A percentile compares a stretch with the other conserved stretches of the same genome.
Conservation (phyloP, 768 basidiomycete genomes). For the Suillus occidentalis region DNA sequence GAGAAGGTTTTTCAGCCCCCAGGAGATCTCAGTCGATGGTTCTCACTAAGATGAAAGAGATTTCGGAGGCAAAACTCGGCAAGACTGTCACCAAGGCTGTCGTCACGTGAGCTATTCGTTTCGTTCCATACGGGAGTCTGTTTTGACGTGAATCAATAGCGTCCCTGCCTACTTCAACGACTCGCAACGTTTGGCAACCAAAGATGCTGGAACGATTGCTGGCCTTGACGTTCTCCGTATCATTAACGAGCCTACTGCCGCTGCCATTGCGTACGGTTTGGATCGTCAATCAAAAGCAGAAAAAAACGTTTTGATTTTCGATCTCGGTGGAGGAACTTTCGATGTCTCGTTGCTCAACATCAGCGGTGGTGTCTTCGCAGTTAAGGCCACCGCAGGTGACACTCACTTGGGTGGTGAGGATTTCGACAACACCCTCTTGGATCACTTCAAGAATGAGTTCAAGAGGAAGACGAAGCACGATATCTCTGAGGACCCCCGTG, state of each 20-base stretch:
- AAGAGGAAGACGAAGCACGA: slow-evolving; percentile 96
- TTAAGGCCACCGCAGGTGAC: slow-evolving; percentile 99
- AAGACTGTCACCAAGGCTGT: slow-evolving; percentile 99
- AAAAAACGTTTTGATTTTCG: slow-evolving; percentile 99
- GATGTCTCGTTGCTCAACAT: slow-evolving; percentile 99
- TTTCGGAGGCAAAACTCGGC: slow-evolving; percentile 98
- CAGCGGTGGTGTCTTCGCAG: slow-evolving; percentile 96
- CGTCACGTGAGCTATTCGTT: slow-evolving; percentile 73
- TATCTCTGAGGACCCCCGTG: slow-evolving; percentile 96
- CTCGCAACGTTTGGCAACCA: slow-evolving; percentile 98
- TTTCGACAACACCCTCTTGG: slow-evolving; percentile 96
- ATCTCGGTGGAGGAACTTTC: slow-evolving; percentile 99
- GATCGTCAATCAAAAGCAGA: slow-evolving; percentile 93
- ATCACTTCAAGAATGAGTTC: slow-evolving; percentile 99
- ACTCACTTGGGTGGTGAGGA: slow-evolving; percentile 99
- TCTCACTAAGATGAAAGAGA: slow-evolving; percentile 99
- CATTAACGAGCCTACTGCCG: slow-evolving; percentile 99
- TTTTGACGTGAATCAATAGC: slow-evolving; percentile 32
- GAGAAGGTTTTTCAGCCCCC: slow-evolving; percentile 94
- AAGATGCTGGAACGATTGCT: slow-evolving; percentile 97
- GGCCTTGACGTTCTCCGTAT: slow-evolving; percentile 99
- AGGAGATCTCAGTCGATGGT: slow-evolving; percentile 99
- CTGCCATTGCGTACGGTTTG: slow-evolving; percentile 98
- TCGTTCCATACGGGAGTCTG: slow-evolving; percentile 8
- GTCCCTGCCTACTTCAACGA: slow-evolving; percentile 99